Evolutionary conservation across 2,329 filamentous ascomycete species (phyloP).

Genomic region (Ophiostoma tasmaniense): DNA sequence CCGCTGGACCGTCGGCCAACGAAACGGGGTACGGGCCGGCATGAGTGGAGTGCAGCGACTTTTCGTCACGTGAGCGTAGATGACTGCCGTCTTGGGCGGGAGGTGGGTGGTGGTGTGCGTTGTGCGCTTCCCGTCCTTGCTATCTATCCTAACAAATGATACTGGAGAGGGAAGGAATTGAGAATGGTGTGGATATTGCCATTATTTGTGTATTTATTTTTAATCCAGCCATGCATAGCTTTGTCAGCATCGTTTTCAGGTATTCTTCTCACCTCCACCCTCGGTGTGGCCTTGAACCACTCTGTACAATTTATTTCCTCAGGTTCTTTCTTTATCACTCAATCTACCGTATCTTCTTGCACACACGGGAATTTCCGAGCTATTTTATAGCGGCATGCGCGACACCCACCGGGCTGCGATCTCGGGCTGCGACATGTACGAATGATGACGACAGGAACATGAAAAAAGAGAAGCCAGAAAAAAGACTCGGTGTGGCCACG

Average conservation of each 20-base stretch:
- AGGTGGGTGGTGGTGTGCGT: neutral
- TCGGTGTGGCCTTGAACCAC: neutral
- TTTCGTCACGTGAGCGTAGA: slow-evolving; percentile 18
- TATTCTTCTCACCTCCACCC: neutral
- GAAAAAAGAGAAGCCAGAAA: neutral
- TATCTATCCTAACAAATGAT: neutral
- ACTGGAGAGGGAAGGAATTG: neutral
- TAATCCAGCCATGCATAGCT: neutral
- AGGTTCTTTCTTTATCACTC: too few species aligned
- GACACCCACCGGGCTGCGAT: neutral
- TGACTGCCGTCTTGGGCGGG: slow-evolving; percentile 12
- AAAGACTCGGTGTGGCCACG: neutral
- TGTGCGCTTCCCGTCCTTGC: neutral
- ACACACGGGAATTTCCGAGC: neutral
- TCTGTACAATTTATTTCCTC: too few species aligned
- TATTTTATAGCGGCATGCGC: neutral
- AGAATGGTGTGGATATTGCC: neutral
- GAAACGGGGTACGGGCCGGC: slow-evolving; percentile 18
- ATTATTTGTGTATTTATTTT: neutral
- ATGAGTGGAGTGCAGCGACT: slow-evolving; percentile 19
- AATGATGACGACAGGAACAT: neutral
- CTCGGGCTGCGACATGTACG: neutral
- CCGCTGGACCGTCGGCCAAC: slow-evolving; percentile 18
- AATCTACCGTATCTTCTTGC: too few species aligned
- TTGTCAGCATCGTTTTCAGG: neutral